Evolutionary conservation across 805 yeast genomes (phyloP).

Genomic region (Ogataea paradorogensis): DNA sequence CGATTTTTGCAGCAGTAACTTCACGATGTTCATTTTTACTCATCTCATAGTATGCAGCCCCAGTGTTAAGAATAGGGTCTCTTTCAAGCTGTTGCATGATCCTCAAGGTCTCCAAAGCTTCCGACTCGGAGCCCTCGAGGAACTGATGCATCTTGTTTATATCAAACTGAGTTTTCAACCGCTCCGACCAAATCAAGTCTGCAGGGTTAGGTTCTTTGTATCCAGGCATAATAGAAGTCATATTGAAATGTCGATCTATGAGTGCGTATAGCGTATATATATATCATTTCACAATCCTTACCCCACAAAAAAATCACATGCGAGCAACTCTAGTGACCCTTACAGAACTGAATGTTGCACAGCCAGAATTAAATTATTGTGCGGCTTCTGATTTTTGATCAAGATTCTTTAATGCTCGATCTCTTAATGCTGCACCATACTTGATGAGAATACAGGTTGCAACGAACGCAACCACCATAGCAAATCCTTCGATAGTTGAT

Average conservation of each 20-base stretch:
- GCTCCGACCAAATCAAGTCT: conserved; percentile 41
- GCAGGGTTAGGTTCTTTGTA: conserved; percentile 35
- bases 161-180: conserved; percentile 42
- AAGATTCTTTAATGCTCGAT: conserved; percentile 7
- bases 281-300: conserved; percentile 8
- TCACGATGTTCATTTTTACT: conserved; percentile 57
- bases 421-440: conserved; percentile 41
- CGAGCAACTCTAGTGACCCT: conserved; percentile 6
- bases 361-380: conserved; percentile 2
- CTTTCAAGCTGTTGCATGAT: conserved; percentile 58
- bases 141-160: conserved; percentile 51
- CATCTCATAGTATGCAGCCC: conserved; percentile 54
- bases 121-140: conserved; percentile 48
- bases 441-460: conserved; percentile 34
- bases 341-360: background rate
- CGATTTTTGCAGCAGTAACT: conserved; percentile 57
- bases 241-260: conserved; percentile 14
- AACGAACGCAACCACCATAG: conserved; percentile 38
- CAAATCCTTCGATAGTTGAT: conserved; percentile 46
- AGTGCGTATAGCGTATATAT: background rate
- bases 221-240: conserved; percentile 33
- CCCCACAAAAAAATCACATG: conserved; percentile 14
- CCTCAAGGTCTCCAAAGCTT: conserved; percentile 44
- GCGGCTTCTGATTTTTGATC: conserved; percentile 4
- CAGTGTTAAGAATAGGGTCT: conserved; percentile 62